Base-by-base conservation (phyloP, 2,329 filamentous ascomycete species). In the Diaporthe eres region DNA sequence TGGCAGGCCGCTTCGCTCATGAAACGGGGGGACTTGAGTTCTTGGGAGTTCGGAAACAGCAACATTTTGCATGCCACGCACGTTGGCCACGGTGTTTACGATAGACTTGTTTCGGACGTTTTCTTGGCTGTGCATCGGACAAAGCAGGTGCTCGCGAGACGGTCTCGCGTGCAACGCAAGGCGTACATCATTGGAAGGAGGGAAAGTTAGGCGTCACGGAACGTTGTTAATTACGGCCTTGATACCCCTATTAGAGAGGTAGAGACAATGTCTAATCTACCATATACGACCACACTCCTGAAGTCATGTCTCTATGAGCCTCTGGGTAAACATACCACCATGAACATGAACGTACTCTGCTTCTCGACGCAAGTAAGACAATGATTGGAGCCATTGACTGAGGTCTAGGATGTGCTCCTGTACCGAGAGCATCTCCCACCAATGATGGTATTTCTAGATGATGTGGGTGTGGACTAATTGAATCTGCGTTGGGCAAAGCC, bases 1-100 rank as follows among this genome's bases (percentile, higher is more conserved):
- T 12, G 82, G 84, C 37, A 55, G 19, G 12, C 28, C 17, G 34
- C 10, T 55, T 19, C 60, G 57, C 65, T 25, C 60, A 71, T 57
- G 57, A 72, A 39, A 17, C 10, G 19, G 60, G 28, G 8, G 8
- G 2, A 4, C 25, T 13, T 17, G 51, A 31, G 9, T n/a, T 6
- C 3, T 31, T 8, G 28, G 17, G 67, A 25, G 6, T 51, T 7
- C 47, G 47, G 71, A 2, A 34, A 37, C 5, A 7, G 34, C 15
- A 31, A 55, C 34, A 55, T 42, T 53, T 53, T 70, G 65, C 65
- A 70, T 70, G 19, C 37, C 37, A 12, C 49, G 13, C 47, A 42
- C 22, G 19, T n/a, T 55, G 65, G 65, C 65, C 15, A 55, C 34
- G 65, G 65, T 49, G 65, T 70, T 70, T 37, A 42, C 22, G 34